Evolutionary conservation across 192 early-diverging fungal species (phyloP).

Genomic region (Rhizophagus clarus): DNA sequence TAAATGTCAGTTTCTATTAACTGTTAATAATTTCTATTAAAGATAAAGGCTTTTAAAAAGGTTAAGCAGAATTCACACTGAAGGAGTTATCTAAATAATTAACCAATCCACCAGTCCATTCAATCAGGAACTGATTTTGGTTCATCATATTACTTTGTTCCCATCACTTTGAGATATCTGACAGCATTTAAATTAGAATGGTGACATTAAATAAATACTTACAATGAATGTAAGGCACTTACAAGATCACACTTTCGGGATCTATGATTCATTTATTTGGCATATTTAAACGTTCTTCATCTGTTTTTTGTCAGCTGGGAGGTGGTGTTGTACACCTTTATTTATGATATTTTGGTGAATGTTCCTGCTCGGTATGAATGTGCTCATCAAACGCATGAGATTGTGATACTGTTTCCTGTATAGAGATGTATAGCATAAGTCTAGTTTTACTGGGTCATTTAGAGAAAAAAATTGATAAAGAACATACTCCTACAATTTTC

Average conservation of each 20-base stretch:
- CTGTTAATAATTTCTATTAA: background rate
- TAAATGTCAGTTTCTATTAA: background rate
- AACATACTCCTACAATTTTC: background rate
- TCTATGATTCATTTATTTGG: background rate
- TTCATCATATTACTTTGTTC: background rate
- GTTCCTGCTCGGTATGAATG: background rate
- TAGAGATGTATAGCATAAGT: background rate
- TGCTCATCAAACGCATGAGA: background rate
- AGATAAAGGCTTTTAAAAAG: background rate
- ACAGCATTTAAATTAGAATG: background rate
- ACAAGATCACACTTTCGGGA: background rate
- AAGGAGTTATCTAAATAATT: background rate
- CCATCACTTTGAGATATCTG: background rate
- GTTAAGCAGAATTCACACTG: background rate
- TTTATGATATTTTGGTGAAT: background rate
- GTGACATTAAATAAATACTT: background rate
- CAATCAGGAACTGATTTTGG: background rate
- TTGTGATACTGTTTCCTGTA: background rate
- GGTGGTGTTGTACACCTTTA: constrained; percentile 1
- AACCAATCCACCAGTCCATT: background rate
- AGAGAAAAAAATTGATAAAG: background rate
- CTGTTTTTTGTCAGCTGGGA: background rate
- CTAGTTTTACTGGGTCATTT: background rate
- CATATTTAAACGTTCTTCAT: background rate
- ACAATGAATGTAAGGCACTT: background rate